phyloP scores from a whole-genome alignment of 352 stramenopile genomes.

The Pythium insidiosum region DNA sequence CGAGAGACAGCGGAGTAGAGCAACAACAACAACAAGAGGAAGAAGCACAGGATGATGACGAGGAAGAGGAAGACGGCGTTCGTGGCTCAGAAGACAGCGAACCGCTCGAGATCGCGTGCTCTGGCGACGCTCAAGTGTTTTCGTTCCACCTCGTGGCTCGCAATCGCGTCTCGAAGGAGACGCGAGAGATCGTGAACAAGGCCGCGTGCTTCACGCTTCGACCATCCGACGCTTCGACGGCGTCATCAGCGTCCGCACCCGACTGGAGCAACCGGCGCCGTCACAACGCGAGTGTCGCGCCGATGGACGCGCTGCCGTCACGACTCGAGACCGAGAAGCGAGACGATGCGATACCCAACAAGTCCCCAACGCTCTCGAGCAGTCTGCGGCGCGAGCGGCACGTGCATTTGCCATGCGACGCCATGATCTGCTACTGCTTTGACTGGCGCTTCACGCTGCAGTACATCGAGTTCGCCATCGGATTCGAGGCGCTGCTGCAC shows the following conservation, averaged over 20 bases:
- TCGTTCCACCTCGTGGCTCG: constrained; percentile 61
- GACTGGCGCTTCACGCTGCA: constrained; percentile 34
- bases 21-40: constrained; percentile 2
- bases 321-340: background rate
- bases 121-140: constrained; percentile 44
- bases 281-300: background rate
- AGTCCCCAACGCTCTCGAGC: background rate
- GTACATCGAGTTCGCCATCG: constrained; percentile 84
- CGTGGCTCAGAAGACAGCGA: constrained; percentile 46
- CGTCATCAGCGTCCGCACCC: background rate
- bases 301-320: background rate
- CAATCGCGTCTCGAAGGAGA: constrained; percentile 65
- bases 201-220: constrained; percentile 42
- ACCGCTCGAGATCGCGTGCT: constrained; percentile 54
- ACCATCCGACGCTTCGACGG: too few relatives aligned
- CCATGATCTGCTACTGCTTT: constrained; percentile 85
- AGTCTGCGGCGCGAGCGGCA: constrained; percentile 34
- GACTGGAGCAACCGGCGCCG: too few relatives aligned
- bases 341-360: background rate
- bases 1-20: constrained; percentile 6
- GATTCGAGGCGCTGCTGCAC: constrained; percentile 80
- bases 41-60: constrained; percentile 4
- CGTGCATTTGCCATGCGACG: constrained; percentile 63
- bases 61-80: constrained; percentile 16
- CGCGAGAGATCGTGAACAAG: constrained; percentile 46